Percentiles rank a stretch among this genome's conserved stretches.
Evolutionary conservation across 23 red algal genomes (phyloP).

Genomic region (Gracilariopsis chorda): DNA sequence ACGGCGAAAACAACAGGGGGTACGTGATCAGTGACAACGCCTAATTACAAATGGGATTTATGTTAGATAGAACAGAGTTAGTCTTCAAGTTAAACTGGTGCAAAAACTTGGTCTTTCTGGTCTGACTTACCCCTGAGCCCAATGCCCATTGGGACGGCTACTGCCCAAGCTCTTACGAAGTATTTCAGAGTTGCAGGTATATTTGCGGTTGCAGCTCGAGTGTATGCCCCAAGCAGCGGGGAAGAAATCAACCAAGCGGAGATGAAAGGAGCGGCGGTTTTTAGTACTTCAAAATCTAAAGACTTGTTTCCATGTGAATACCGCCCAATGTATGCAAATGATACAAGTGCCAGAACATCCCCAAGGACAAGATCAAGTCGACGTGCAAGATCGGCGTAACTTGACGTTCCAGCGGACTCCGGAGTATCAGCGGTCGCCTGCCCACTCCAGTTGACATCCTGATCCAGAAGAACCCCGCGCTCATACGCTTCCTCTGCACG

Average conservation of each 20-base stretch:
- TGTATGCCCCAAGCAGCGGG: conserved; percentile 75
- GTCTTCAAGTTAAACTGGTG: background rate
- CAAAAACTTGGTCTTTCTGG: background rate
- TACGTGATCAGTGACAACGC: conserved; percentile 53
- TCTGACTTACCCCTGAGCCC: conserved; percentile 57
- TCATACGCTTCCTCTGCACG: conserved; percentile 72
- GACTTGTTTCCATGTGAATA: background rate
- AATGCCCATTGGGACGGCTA: conserved; percentile 66
- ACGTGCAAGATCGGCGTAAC: conserved; percentile 49
- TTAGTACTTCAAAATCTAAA: conserved; percentile 34
- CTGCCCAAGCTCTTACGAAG: conserved; percentile 37
- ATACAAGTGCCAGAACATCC: conserved; percentile 47
- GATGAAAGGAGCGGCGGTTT: conserved; percentile 80
- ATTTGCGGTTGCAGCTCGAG: conserved; percentile 37
- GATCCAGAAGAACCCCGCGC: conserved; percentile 23
- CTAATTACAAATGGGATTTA: conserved; percentile 1
- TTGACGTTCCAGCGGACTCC: conserved; percentile 19
- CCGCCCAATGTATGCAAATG: conserved; percentile 63
- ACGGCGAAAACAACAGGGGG: conserved; percentile 73
- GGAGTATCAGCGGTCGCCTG: conserved; percentile 46
- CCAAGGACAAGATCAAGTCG: conserved; percentile 72
- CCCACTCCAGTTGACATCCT: conserved; percentile 84
- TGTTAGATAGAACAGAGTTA: background rate
- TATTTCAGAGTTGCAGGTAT: background rate
- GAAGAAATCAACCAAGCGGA: conserved; percentile 64